A percentile compares a stretch with the other conserved stretches of the same genome.
These are phyloP conservation scores for Dioszegia hungarica DNA, from an alignment of 768 basidiomycete genomes.

Conservation along the genomic window DNA sequence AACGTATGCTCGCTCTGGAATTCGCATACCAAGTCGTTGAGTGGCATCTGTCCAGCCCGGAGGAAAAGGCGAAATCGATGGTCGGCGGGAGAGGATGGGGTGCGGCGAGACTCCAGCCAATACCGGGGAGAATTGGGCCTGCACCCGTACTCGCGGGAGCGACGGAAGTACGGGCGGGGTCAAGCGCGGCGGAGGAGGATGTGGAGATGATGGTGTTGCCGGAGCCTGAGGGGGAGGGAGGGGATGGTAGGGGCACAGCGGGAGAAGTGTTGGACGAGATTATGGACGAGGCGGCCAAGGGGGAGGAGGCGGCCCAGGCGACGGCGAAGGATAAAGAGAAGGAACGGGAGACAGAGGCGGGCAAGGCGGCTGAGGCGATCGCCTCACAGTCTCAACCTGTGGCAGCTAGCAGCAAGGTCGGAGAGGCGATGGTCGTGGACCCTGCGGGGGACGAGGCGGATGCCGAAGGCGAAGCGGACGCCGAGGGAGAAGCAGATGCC, in stretches of 20 bases:
- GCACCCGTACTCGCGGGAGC: neutral
- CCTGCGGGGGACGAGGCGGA: constrained; percentile 9
- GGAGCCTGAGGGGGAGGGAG: constrained; percentile 10
- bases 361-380: constrained; percentile 2
- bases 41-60: constrained; percentile 73
- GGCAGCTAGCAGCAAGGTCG: too few species aligned
- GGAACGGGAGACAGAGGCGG: constrained; percentile 18
- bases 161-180: neutral
- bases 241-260: neutral
- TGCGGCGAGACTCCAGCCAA: constrained; percentile 12
- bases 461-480: constrained; percentile 16
- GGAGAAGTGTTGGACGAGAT: constrained; percentile 18
- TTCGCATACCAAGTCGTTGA: constrained; percentile 75
- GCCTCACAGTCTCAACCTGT: too few species aligned
- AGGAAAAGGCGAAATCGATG: constrained; percentile 62
- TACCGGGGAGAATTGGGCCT: constrained; percentile 17
- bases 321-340: neutral
- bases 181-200: constrained; percentile 51
- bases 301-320: neutral
- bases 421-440: neutral
- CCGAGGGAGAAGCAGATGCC: constrained; percentile 43
- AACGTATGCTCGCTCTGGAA: constrained; percentile 74
- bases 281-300: constrained; percentile 63
- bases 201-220: constrained; percentile 33
- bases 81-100: constrained; percentile 47